phyloP scores from a whole-genome alignment of 208 protist genomes.

The Wallacemonas collosoma region DNA sequence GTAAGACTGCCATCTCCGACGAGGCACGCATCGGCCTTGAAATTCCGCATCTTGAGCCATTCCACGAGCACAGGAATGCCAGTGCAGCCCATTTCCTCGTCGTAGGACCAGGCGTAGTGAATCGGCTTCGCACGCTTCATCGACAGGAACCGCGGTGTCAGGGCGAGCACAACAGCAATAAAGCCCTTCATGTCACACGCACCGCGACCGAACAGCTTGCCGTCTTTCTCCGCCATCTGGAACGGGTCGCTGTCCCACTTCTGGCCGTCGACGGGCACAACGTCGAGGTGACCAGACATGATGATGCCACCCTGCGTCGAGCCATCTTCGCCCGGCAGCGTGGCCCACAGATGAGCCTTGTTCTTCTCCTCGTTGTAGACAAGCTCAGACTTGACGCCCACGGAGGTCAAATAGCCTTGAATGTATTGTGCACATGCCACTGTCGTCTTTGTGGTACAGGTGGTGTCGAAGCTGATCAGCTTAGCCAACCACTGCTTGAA shows the following conservation, averaged over 20 bases:
- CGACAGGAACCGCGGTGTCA: conserved; percentile 35
- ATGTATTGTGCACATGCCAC: conserved; percentile 39
- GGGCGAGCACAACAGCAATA: conserved; percentile 50
- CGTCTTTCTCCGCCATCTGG: conserved; percentile 47
- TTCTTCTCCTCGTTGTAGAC: conserved; percentile 37
- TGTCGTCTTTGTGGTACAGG: conserved; percentile 55
- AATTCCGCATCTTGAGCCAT: conserved; percentile 26
- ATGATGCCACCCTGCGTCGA: conserved; percentile 52
- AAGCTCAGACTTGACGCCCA: conserved; percentile 40
- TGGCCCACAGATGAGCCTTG: conserved; percentile 63
- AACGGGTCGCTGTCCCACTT: conserved; percentile 69
- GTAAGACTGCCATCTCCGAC: conserved; percentile 56
- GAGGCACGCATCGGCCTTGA: conserved; percentile 48
- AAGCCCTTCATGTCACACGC: conserved; percentile 72
- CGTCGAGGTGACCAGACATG: conserved; percentile 61
- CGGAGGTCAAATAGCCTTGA: conserved; percentile 29
- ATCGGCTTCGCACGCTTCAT: conserved; percentile 53
- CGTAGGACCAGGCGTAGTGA: conserved; percentile 55
- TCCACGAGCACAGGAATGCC: conserved; percentile 36
- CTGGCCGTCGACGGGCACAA: conserved; percentile 76
- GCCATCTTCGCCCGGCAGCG: conserved; percentile 44
- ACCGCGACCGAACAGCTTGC: conserved; percentile 61
- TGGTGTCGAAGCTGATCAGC: conserved; percentile 63
- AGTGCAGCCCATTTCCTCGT: conserved; percentile 52
- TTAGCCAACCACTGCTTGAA: conserved; percentile 44